These are phyloP conservation scores for Phoma sp. DNA, from an alignment of 2,329 filamentous ascomycete species.

Conservation along the genomic window DNA sequence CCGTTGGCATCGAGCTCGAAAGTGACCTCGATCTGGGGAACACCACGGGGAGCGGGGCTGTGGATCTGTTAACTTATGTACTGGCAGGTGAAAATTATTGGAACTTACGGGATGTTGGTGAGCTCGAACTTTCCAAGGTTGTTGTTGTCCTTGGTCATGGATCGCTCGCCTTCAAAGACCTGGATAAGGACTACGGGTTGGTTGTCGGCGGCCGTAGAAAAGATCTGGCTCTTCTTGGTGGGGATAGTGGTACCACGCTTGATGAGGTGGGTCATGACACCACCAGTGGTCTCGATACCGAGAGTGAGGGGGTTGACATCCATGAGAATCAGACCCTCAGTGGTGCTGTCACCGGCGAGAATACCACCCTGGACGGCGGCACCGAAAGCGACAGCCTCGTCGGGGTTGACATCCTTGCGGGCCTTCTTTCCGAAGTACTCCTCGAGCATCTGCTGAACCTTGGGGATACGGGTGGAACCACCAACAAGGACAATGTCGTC, in stretches of 20 bases:
- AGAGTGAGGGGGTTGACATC: conserved; percentile 96
- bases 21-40: conserved; percentile 97
- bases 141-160: conserved; percentile 95
- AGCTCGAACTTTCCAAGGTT: conserved; percentile 97
- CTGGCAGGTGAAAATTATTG: no score
- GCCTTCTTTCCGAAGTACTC: conserved; percentile 99
- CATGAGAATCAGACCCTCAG: conserved; percentile 86
- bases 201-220: conserved; percentile 96
- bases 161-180: conserved; percentile 92
- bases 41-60: conserved; percentile 84
- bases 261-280: conserved; percentile 97
- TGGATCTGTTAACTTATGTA: no score
- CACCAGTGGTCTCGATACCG: conserved; percentile 96
- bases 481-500: conserved; percentile 97
- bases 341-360: conserved; percentile 84
- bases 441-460: conserved; percentile 93
- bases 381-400: conserved; percentile 98
- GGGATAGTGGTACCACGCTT: conserved; percentile 93
- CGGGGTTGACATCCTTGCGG: conserved; percentile 99
- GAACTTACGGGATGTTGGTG: conserved; percentile 77
- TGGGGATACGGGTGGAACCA: conserved; percentile 98
- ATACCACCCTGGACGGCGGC: conserved; percentile 97
- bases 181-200: conserved; percentile 95
- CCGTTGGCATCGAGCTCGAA: conserved; percentile 99
- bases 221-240: conserved; percentile 96